Conservation (phyloP, 1,284 basidiomycete genomes). For the Erythrobasidium hasegawianum region DNA sequence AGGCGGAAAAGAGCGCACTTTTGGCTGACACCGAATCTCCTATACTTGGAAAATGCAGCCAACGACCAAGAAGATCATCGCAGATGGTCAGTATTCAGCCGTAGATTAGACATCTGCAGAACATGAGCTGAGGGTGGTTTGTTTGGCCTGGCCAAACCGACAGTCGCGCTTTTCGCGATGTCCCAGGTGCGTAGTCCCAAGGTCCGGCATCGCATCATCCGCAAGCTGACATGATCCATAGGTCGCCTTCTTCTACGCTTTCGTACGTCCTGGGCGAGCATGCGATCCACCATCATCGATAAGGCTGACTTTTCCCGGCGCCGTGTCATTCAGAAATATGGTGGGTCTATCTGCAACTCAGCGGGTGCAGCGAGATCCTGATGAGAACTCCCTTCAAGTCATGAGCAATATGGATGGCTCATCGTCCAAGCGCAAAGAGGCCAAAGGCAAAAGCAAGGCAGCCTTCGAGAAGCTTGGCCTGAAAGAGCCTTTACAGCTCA, state of each 20-base stretch:
- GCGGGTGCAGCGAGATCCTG: background rate
- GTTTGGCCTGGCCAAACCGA: background rate
- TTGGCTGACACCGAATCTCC: background rate
- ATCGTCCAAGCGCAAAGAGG: conserved; percentile 60
- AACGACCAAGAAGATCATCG: conserved; percentile 32
- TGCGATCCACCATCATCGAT: background rate
- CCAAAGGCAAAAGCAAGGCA: conserved; percentile 61
- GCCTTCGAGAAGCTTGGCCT: conserved; percentile 70
- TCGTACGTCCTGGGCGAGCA: conserved; percentile 44
- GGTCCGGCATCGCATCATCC: background rate
- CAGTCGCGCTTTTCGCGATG: conserved; percentile 29
- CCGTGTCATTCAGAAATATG: background rate
- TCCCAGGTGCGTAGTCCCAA: conserved; percentile 8
- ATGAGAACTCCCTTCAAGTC: conserved; percentile 38
- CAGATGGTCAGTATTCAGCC: conserved; percentile 33
- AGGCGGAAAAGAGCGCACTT: too few species aligned
- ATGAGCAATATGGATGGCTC: conserved; percentile 49
- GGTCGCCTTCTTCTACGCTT: conserved; percentile 51
- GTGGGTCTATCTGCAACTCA: background rate
- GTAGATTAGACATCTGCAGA: too few species aligned
- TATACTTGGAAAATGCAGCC: conserved; percentile 1
- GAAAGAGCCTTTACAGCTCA: conserved; percentile 60
- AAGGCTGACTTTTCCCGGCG: too few species aligned
- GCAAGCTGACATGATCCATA: conserved; percentile 31
- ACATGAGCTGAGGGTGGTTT: background rate